Conservation (phyloP, 768 basidiomycete species). For the Naganishia onofrii region DNA sequence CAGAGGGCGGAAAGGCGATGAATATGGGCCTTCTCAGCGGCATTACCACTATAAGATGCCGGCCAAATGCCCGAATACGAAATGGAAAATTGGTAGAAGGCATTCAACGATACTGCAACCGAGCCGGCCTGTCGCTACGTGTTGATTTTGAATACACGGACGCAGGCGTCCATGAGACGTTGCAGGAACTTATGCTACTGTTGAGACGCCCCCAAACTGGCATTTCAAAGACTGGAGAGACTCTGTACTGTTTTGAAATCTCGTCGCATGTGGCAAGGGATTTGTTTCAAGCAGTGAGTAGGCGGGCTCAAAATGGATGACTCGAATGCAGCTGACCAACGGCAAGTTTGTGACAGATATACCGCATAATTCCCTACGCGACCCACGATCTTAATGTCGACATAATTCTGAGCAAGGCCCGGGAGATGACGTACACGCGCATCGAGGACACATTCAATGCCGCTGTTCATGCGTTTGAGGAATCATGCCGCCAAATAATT, state of each 20-base stretch:
- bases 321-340: too few species aligned
- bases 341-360: too few species aligned
- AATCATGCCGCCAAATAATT: background rate
- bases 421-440: background rate
- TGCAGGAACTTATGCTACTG: constrained; percentile 1
- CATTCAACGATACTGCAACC: background rate
- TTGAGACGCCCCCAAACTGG: background rate
- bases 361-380: constrained; percentile 5
- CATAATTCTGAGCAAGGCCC: background rate
- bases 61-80: background rate
- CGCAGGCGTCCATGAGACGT: background rate
- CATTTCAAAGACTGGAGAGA: too few species aligned
- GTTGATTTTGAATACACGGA: background rate
- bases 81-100: background rate
- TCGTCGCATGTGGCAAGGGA: background rate
- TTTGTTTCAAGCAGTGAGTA: constrained; percentile 3
- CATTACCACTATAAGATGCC: constrained; percentile 6
- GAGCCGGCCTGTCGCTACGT: background rate
- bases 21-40: constrained; percentile 4
- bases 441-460: constrained; percentile 2
- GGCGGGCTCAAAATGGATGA: too few species aligned
- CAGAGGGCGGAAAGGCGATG: background rate
- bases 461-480: background rate
- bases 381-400: background rate
- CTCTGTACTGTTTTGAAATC: background rate